A percentile compares a stretch with the other conserved stretches of the same genome.
phyloP scores from a whole-genome alignment of 352 stramenopile species.

The Aphanomyces invadans region DNA sequence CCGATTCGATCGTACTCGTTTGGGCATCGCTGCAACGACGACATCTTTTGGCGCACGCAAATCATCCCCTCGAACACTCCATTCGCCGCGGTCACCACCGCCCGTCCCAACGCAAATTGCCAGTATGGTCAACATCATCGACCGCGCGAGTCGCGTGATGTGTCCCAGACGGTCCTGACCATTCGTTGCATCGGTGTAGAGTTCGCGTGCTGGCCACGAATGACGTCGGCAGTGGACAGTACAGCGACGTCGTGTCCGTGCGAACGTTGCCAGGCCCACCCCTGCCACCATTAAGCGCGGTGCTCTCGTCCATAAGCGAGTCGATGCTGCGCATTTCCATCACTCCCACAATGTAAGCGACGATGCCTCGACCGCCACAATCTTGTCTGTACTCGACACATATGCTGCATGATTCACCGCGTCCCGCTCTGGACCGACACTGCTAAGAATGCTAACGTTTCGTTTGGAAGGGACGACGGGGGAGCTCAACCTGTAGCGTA shows the following conservation, averaged over 20 bases:
- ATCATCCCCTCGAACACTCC: background rate
- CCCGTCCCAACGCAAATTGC: background rate
- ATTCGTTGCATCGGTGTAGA: background rate
- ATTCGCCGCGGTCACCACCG: background rate
- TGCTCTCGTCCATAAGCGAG: background rate
- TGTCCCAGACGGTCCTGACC: no score
- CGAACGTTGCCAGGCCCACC: background rate
- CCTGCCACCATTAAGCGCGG: background rate
- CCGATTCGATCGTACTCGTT: background rate
- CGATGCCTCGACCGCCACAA: no score
- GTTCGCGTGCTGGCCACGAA: background rate
- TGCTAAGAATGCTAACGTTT: no score
- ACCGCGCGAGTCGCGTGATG: no score
- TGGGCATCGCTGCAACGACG: background rate
- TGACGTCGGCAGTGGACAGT: background rate
- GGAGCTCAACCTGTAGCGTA: background rate
- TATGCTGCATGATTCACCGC: background rate
- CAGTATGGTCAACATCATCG: no score
- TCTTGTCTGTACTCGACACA: background rate
- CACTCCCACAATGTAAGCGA: background rate
- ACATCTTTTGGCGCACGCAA: background rate
- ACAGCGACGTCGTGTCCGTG: background rate
- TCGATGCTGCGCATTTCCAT: background rate
- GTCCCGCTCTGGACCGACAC: no score
- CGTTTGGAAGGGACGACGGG: conserved; percentile 14